Percentiles rank a stretch among this genome's conserved stretches.
Conservation (phyloP, 75 land plant species). For the Azolla pinnata region DNA sequence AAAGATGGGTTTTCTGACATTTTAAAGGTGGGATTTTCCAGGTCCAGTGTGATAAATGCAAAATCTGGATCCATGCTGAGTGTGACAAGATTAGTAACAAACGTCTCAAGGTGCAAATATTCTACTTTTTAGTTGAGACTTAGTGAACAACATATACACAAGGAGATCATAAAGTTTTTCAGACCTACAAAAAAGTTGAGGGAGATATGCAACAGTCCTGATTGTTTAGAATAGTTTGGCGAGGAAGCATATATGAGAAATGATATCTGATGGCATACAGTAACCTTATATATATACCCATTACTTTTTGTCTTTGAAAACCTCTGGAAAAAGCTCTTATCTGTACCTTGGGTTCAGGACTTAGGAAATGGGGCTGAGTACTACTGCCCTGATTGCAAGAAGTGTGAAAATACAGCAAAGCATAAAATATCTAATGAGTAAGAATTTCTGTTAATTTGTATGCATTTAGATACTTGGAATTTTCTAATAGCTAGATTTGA, state of each 20-base stretch:
- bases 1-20: no score
- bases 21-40: no score
- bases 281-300: background rate
- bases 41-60: constrained; percentile 79
- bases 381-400: constrained; percentile 64
- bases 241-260: no score
- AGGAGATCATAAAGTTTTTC: background rate
- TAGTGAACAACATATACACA: no score
- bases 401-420: no score
- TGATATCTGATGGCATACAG: background rate
- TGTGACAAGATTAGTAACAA: constrained; percentile 71
- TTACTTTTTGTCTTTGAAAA: background rate
- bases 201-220: background rate
- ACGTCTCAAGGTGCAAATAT: constrained; percentile 53
- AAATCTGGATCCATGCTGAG: constrained; percentile 93
- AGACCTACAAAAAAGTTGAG: background rate
- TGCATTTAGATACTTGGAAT: no score
- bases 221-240: background rate
- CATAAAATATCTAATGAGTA: no score
- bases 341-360: constrained; percentile 24
- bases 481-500: no score
- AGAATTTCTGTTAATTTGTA: no score
- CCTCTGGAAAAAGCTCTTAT: background rate
- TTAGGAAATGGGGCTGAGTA: constrained; percentile 35
- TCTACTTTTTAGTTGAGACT: background rate